Evolutionary conservation across 345 rosid species (phyloP).

Genomic region (Ricinus communis): DNA sequence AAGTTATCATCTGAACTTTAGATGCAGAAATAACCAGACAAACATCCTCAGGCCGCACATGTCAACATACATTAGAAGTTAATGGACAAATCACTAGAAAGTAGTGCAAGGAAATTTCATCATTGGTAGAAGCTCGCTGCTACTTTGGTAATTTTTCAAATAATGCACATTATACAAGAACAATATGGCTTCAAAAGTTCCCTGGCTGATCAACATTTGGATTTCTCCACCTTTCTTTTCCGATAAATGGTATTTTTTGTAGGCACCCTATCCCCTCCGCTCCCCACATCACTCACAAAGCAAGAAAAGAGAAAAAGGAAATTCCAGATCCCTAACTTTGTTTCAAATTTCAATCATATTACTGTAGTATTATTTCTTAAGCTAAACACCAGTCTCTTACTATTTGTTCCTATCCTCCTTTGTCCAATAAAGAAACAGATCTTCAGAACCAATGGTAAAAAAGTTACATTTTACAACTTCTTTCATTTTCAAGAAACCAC

Average conservation of each 20-base stretch:
- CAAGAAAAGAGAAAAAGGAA: background rate
- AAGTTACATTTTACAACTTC: background rate
- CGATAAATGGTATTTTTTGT: background rate
- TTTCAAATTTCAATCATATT: background rate
- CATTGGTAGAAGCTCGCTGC: background rate
- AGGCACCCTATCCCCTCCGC: background rate
- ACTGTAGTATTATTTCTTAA: background rate
- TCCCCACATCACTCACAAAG: no score
- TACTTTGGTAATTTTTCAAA: background rate
- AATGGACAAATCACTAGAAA: no score
- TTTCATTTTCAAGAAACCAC: background rate
- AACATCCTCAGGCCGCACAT: background rate
- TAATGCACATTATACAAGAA: background rate
- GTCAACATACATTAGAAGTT: background rate
- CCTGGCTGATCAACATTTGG: background rate
- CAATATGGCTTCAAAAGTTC: background rate
- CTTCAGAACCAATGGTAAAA: background rate
- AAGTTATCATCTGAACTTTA: slow-evolving; percentile 7
- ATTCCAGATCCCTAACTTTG: background rate
- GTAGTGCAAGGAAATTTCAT: background rate
- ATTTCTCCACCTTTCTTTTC: background rate
- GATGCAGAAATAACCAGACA: background rate
- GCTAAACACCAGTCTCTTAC: background rate
- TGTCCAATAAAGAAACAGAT: background rate
- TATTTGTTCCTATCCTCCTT: no score